Conservation (phyloP, 2,329 filamentous ascomycete species). For the Verticillium nonalfalfae region DNA sequence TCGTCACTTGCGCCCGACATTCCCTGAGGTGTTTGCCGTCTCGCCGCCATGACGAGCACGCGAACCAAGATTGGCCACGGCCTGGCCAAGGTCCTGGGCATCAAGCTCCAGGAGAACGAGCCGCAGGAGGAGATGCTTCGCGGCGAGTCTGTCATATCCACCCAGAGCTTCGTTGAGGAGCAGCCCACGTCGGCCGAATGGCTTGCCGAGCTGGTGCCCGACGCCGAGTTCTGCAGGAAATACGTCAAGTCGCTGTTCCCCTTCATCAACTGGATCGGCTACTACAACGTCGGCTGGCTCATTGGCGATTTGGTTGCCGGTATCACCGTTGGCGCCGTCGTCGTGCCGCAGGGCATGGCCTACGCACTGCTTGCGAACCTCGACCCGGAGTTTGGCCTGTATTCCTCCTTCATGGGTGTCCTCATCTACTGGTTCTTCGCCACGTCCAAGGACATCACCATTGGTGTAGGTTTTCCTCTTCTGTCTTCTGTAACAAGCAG, state of each 20-base stretch:
- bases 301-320: constrained; percentile 82
- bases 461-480: constrained; percentile 58
- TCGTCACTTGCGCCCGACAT: background rate
- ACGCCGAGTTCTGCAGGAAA: constrained; percentile 37
- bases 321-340: constrained; percentile 53
- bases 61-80: constrained; percentile 59
- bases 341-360: constrained; percentile 96
- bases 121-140: constrained; percentile 59
- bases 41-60: constrained; percentile 24
- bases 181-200: constrained; percentile 72
- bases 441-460: constrained; percentile 97
- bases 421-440: constrained; percentile 96
- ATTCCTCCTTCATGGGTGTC: constrained; percentile 95
- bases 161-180: constrained; percentile 75
- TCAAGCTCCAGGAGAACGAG: constrained; percentile 65
- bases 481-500: too few species aligned
- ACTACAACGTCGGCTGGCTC: constrained; percentile 88
- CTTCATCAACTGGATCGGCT: constrained; percentile 79
- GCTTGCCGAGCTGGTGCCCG: constrained; percentile 59
- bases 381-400: constrained; percentile 77
- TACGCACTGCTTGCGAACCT: constrained; percentile 81
- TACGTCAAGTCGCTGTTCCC: constrained; percentile 77
- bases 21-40: too few species aligned
- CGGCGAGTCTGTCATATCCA: constrained; percentile 73
- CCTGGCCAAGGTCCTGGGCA: constrained; percentile 74